Conservation (phyloP, 2,329 filamentous ascomycete species). For the Colletotrichum cereale region DNA sequence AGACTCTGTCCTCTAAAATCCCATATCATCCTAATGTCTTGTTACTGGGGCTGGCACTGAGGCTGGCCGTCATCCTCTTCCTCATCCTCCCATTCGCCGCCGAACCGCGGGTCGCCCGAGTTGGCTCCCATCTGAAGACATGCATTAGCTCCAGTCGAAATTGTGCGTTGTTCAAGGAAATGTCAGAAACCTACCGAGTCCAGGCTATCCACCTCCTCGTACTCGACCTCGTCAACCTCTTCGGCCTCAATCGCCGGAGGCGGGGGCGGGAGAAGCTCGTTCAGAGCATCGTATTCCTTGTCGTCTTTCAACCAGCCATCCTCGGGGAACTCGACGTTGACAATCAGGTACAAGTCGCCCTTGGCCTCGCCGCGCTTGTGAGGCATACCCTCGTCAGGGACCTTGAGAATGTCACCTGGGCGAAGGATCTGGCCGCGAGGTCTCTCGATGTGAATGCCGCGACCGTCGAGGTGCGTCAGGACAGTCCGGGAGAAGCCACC, state of each 20-base stretch:
- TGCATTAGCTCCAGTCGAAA: slow-evolving; percentile 44
- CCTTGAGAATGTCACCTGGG: slow-evolving; percentile 87
- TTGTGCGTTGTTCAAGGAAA: not conserved
- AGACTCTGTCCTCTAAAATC: slow-evolving; percentile 35
- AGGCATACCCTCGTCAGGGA: slow-evolving; percentile 94
- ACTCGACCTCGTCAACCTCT: slow-evolving; percentile 88
- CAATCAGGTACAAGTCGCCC: slow-evolving; percentile 88
- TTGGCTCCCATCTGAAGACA: slow-evolving; percentile 74
- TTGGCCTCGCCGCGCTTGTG: slow-evolving; percentile 84
- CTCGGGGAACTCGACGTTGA: slow-evolving; percentile 90
- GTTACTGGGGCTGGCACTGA: slow-evolving; percentile 81
- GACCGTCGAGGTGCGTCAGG: slow-evolving; percentile 90
- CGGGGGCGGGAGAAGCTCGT: slow-evolving; percentile 80
- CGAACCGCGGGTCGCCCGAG: slow-evolving; percentile 75
- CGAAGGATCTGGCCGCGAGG: slow-evolving; percentile 85
- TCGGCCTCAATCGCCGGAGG: slow-evolving; percentile 74
- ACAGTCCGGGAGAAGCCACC: slow-evolving; percentile 92
- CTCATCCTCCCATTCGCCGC: slow-evolving; percentile 77
- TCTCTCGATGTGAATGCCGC: slow-evolving; percentile 86
- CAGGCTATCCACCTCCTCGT: slow-evolving; percentile 84
- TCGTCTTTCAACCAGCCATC: slow-evolving; percentile 84
- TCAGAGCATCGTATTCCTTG: slow-evolving; percentile 76
- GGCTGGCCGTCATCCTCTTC: slow-evolving; percentile 75
- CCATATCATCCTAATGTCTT: slow-evolving; percentile 17
- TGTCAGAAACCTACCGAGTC: slow-evolving; percentile 72